Conservation (phyloP, 2,329 filamentous ascomycete genomes). For the Orbilia blumenaviensis region DNA sequence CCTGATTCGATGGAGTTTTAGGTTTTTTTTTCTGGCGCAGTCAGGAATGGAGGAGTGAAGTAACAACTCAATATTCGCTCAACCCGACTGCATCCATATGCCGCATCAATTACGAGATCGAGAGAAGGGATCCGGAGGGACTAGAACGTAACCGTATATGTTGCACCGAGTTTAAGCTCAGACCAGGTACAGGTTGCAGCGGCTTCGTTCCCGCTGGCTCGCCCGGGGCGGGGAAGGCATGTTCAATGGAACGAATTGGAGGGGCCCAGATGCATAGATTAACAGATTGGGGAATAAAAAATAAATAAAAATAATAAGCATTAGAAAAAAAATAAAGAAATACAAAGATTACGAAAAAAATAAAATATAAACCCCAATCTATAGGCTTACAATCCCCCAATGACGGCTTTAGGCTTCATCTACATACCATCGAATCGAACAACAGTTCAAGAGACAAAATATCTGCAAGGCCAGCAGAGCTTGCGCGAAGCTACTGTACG, state of each 20-base stretch:
- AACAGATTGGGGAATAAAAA: neutral
- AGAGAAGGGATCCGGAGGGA: constrained; percentile 16
- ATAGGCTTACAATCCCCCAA: constrained; percentile 5
- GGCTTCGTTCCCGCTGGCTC: constrained; percentile 31
- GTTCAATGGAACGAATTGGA: constrained; percentile 10
- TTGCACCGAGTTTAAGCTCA: constrained; percentile 28
- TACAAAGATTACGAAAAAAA: neutral
- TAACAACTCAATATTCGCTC: constrained; percentile 39
- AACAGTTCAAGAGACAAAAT: neutral
- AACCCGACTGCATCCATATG: constrained; percentile 35
- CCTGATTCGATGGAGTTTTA: constrained; percentile 5
- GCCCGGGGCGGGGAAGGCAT: constrained; percentile 5
- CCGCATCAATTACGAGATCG: constrained; percentile 43
- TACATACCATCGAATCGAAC: neutral
- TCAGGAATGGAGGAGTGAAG: neutral
- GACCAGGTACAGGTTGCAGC: constrained; percentile 30
- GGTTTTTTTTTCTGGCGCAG: neutral
- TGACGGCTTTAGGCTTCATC: constrained; percentile 16
- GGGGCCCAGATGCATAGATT: neutral
- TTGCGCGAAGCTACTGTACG: constrained; percentile 20
- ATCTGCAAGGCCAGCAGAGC: constrained; percentile 19
- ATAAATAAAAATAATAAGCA: neutral
- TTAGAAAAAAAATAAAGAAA: neutral
- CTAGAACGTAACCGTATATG: neutral
- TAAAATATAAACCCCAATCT: neutral